A percentile compares a stretch with the other conserved stretches of the same genome.
These are phyloP conservation scores for Antarctomyces pellizariae DNA, from an alignment of 495 filamentous ascomycete genomes.

Conservation along the genomic window DNA sequence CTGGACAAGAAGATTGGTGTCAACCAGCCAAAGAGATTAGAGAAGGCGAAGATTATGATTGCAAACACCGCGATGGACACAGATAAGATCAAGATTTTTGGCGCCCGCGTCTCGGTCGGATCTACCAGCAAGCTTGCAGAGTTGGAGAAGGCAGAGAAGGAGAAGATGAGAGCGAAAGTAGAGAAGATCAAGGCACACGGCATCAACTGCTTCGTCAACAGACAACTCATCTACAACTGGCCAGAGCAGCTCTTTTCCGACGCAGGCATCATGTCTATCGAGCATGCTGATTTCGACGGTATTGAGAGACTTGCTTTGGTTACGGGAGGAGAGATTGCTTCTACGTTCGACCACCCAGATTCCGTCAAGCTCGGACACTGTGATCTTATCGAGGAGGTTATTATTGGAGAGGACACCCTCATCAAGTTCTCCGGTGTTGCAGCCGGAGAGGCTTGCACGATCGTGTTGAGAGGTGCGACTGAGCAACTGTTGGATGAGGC, in stretches of 20 bases:
- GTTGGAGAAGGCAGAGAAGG: conserved; percentile 87
- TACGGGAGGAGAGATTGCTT: conserved; percentile 90
- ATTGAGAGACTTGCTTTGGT: conserved; percentile 88
- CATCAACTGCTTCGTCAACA: conserved; percentile 99
- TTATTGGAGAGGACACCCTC: conserved; percentile 90
- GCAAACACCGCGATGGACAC: conserved; percentile 99
- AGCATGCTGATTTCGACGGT: conserved; percentile 97
- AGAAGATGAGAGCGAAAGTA: conserved; percentile 98
- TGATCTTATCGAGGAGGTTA: conserved; percentile 90
- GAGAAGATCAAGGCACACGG: conserved; percentile 97
- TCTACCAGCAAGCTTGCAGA: conserved; percentile 91
- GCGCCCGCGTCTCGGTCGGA: conserved; percentile 82
- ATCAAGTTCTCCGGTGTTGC: conserved; percentile 95
- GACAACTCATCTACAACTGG: conserved; percentile 99
- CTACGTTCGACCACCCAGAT: conserved; percentile 94
- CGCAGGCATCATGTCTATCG: conserved; percentile 91
- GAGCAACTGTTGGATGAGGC: conserved; percentile 94
- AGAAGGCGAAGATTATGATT: conserved; percentile 93
- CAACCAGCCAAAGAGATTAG: conserved; percentile 90
- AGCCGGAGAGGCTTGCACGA: conserved; percentile 85
- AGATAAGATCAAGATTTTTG: conserved; percentile 99
- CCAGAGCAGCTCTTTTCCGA: conserved; percentile 96
- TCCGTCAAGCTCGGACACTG: conserved; percentile 88
- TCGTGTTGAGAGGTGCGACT: conserved; percentile 87
- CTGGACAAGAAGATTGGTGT: conserved; percentile 96